Evolutionary conservation across 1,284 basidiomycete genomes (phyloP).

Genomic region (Jaminaea rosea): DNA sequence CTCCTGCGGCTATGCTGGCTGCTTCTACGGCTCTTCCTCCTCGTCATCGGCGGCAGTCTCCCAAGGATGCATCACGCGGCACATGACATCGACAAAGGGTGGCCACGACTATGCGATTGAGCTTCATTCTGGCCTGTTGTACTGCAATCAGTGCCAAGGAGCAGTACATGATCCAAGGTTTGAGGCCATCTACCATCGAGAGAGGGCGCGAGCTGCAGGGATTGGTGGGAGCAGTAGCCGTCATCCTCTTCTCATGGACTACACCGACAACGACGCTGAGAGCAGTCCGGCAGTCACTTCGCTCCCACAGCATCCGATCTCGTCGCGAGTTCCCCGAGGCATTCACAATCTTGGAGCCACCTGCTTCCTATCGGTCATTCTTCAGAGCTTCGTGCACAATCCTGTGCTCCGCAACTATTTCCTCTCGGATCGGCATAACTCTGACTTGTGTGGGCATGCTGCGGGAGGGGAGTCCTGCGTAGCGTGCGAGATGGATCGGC

Average conservation of each 20-base stretch:
- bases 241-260: neutral
- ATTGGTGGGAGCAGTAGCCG: neutral
- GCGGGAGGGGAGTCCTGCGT: conserved; percentile 62
- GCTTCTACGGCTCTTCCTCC: conserved; percentile 18
- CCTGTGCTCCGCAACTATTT: conserved; percentile 84
- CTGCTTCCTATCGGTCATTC: conserved; percentile 84
- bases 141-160: conserved; percentile 38
- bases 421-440: conserved; percentile 74
- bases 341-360: conserved; percentile 87
- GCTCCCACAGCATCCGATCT: neutral
- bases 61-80: conserved; percentile 6
- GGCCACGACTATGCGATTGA: conserved; percentile 26
- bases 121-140: conserved; percentile 35
- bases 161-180: conserved; percentile 36
- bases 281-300: neutral
- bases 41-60: neutral
- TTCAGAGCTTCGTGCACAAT: conserved; percentile 88
- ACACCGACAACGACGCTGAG: neutral
- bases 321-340: conserved; percentile 63
- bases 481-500: conserved; percentile 87
- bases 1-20: conserved; percentile 32
- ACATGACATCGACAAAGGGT: conserved; percentile 11
- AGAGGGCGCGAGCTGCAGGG: conserved; percentile 9
- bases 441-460: conserved; percentile 52
- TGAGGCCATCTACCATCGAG: conserved; percentile 16